Conservation (phyloP, 768 basidiomycete species). For the Xerocomus spinulosus region DNA sequence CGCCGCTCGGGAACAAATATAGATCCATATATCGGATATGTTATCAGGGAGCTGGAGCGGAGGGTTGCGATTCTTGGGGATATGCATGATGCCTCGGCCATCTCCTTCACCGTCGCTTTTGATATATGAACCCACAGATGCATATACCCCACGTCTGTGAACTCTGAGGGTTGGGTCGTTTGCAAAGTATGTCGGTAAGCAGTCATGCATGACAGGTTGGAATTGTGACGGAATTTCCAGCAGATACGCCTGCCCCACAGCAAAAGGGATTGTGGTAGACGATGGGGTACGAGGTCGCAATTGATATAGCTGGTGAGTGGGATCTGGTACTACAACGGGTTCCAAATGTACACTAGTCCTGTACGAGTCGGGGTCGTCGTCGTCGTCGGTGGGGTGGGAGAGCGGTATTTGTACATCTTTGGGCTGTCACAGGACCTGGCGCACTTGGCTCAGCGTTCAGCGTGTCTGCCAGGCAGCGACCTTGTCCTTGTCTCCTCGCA, state of each 20-base stretch:
- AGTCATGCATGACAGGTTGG: too few species aligned
- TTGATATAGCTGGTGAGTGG: too few species aligned
- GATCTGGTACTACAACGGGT: too few species aligned
- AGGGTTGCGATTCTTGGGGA: conserved; percentile 78
- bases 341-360: too few species aligned
- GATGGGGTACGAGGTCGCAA: too few species aligned
- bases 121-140: conserved; percentile 84
- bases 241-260: too few species aligned
- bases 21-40: conserved; percentile 80
- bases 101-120: conserved; percentile 60
- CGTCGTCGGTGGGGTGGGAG: not conserved
- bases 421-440: conserved; percentile 31
- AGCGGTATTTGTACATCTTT: conserved; percentile 31
- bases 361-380: not conserved
- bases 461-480: conserved; percentile 19
- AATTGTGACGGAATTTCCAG: too few species aligned
- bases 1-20: not conserved
- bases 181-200: too few species aligned
- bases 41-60: conserved; percentile 60
- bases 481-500: conserved; percentile 14
- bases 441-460: conserved; percentile 9
- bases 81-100: conserved; percentile 58
- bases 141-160: conserved; percentile 57
- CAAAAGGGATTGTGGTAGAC: too few species aligned
- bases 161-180: too few species aligned